Evolutionary conservation across 345 rosid genomes (phyloP), one percentile per base, ranked within the genome.

Genomic region (Clarkia xantiana): DNA sequence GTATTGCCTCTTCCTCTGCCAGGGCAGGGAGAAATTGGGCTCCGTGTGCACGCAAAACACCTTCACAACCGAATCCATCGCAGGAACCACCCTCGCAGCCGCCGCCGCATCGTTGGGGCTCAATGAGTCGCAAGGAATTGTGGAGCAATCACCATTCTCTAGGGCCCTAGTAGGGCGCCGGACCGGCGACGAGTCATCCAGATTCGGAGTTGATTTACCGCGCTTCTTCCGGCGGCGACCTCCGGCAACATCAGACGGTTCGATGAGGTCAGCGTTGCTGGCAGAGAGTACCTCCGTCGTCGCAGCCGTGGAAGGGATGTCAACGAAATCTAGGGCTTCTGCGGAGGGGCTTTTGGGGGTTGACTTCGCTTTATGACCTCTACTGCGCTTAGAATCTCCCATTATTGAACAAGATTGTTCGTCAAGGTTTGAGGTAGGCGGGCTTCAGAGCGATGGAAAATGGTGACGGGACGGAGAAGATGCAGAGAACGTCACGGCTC

Each of bases 1-100:
- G 48, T 82, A 88, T 67, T 88, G 95, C 18, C 89, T 61, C 57
- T 88, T 84, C 66, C 89, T 68, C 62, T 88, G 97, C 97, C 97
- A 88, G 2, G 95, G 84, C 1, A 82, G 67, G 3, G 95, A 88
- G 69, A 78, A 88, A 63, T 88, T 88, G 2, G 97, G 97, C 59
- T 84, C 87, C 9, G 97, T 80, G 42, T 84, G 97, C 46, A 82
- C 95, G 17, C 97, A 88, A 45, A 88, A 84, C 25, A 88, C 89
- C 54, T 88, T 88, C 36, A 88, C 97, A 10, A 84, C 95, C 16
- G 97, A 81, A 16, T 86, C 90, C 96, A 86, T 86, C 4, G 83
- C 69, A 14, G 86, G 86, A 6, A 71, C 76, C 40, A 67, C 93
- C 58, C 79, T 81, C 42, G 61, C 51, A 22, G 44, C 51, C 17